Base-by-base conservation (phyloP, 2,329 filamentous ascomycete species). In the Coniochaeta sp. region DNA sequence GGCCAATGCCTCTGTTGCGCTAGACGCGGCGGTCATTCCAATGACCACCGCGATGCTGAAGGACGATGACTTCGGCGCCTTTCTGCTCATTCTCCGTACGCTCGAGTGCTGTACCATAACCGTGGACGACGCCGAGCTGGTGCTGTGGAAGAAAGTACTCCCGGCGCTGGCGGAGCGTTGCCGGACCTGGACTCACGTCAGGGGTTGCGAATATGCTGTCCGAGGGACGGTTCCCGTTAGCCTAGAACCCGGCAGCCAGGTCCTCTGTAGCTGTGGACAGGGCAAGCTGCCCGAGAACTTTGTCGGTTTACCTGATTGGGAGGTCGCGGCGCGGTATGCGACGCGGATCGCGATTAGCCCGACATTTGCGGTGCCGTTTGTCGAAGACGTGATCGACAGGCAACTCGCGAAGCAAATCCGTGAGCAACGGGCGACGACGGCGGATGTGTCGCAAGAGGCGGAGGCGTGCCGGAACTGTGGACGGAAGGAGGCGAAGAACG, bases 341-440 rank as follows among this genome's bases (percentile, higher is more conserved):
- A 82, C 85, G 31, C 77, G 86, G 6, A 72, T 84, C 6, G 83
- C 82, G 5, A 82, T 88, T 64, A 86, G 83, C 60, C 82, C 82
- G 0, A 70, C 74, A 0, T 88, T 77, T 66, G 70, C 79, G 9
- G 72, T 74, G 24, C 73, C 74, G 0, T 72, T 75, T 11, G 74
- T 78, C 1, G 79, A 81, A 64, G 69, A 76, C 26, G 64, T 76
- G 22, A 62, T 76, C 0, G 72, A 76, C 22, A 38, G 43, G 50
- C 36, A 38, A 2, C 0, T 56, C 16, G 55, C 17, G 34, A 58
- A 34, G 7, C 59, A 11, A 56, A 12, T 63, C 58, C 34, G 40
- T 8, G 57, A 33, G 16, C 26, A 11, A 16, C 38, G 6, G 17
- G 34, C 11, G 62, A 6, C 28, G 36, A 8, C 33, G 34, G 12